Conservation (phyloP, 208 protist genomes). For the Sergeia podlipaevii region DNA sequence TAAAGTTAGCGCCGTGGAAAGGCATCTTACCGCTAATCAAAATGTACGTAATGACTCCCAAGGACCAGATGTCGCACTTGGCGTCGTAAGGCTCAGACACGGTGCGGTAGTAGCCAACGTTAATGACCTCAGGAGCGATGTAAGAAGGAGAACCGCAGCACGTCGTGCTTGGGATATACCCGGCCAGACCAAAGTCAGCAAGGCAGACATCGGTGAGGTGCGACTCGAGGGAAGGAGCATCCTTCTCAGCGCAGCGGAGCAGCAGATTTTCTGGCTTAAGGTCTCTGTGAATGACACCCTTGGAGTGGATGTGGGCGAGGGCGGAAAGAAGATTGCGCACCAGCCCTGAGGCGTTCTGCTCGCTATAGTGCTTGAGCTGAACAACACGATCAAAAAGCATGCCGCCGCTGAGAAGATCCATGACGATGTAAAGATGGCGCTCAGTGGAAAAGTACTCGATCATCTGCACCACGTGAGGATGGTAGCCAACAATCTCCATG, state of each 20-base stretch:
- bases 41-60: constrained; percentile 83
- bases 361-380: constrained; percentile 95
- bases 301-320: constrained; percentile 94
- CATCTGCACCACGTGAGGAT: constrained; percentile 81
- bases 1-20: constrained; percentile 55
- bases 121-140: constrained; percentile 83
- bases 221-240: constrained; percentile 16
- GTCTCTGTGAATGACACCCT: constrained; percentile 98
- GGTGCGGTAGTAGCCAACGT: constrained; percentile 51
- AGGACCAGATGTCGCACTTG: constrained; percentile 85
- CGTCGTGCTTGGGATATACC: constrained; percentile 44
- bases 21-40: constrained; percentile 75
- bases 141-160: constrained; percentile 82
- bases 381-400: constrained; percentile 98
- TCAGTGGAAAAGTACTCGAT: constrained; percentile 94
- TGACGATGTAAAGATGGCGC: constrained; percentile 89
- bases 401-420: constrained; percentile 98
- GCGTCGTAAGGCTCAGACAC: constrained; percentile 49
- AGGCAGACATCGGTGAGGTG: constrained; percentile 91
- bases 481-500: constrained; percentile 65
- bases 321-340: constrained; percentile 96
- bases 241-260: constrained; percentile 93
- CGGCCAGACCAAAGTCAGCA: constrained; percentile 97
- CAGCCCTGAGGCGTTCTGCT: constrained; percentile 95
- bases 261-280: constrained; percentile 99